Percentiles rank a stretch among this genome's conserved stretches.
These are phyloP conservation scores for Paraleonurus japonicus DNA, from an alignment of 257 asterid genomes.

Conservation along the genomic window DNA sequence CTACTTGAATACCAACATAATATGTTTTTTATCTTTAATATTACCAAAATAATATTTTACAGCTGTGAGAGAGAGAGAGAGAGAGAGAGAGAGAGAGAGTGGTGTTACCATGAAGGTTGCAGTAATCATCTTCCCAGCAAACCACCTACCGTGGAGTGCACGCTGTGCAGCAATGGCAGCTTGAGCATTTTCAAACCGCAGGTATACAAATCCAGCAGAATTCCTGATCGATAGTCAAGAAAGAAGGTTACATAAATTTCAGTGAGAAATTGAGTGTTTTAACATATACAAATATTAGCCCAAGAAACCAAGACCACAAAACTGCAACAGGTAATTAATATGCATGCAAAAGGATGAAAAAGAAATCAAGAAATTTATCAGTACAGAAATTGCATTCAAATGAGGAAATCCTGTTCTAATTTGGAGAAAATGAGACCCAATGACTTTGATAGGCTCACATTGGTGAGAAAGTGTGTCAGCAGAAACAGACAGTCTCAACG, in stretches of 20 bases:
- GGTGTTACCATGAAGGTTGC: constrained; percentile 62
- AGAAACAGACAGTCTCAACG: background rate
- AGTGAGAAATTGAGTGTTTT: background rate
- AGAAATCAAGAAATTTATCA: background rate
- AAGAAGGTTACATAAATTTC: background rate
- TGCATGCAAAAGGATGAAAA: background rate
- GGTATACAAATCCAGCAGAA: constrained; percentile 61
- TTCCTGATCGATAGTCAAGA: constrained; percentile 38
- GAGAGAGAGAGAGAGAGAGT: background rate
- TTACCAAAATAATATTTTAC: no score
- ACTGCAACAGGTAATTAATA: background rate
- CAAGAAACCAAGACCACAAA: background rate
- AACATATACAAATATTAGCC: background rate
- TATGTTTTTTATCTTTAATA: no score
- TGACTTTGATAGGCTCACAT: background rate
- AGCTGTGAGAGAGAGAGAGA: background rate
- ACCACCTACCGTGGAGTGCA: constrained; percentile 80
- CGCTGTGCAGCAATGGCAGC: constrained; percentile 60
- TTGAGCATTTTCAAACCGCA: constrained; percentile 55
- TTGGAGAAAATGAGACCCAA: background rate
- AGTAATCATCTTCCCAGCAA: constrained; percentile 77
- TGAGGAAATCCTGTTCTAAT: background rate
- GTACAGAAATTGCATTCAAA: background rate
- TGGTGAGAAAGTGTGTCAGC: background rate
- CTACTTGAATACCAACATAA: background rate